Conservation (phyloP, 169 alveolate species). For the Plasmodium yoelii region DNA sequence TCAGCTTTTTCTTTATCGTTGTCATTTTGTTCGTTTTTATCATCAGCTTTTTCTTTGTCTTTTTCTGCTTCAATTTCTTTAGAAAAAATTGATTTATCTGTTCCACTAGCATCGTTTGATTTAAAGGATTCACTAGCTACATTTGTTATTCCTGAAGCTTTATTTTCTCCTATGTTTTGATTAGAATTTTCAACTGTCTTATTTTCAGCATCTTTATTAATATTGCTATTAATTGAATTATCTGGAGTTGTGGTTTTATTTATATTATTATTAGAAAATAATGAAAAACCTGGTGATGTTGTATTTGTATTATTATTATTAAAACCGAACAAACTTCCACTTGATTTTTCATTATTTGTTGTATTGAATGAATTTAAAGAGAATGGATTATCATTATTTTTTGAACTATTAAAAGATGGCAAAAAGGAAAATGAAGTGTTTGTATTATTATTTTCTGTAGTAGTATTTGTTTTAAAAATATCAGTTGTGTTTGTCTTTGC, state of each 20-base stretch:
- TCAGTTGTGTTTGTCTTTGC: slow-evolving; percentile 69
- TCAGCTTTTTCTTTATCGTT: background rate
- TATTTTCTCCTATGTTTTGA: too few species aligned
- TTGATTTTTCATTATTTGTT: slow-evolving; percentile 11
- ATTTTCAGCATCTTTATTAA: background rate
- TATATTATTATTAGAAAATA: slow-evolving; percentile 8
- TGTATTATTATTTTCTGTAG: background rate
- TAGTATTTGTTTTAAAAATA: slow-evolving; percentile 23
- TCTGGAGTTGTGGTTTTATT: background rate
- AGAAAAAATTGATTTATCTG: background rate
- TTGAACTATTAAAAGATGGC: slow-evolving; percentile 9
- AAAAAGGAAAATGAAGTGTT: slow-evolving; percentile 3
- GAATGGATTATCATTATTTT: slow-evolving; percentile 18
- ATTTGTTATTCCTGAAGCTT: too few species aligned
- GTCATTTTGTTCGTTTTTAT: slow-evolving; percentile 6
- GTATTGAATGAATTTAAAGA: slow-evolving; percentile 12
- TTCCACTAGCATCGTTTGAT: too few species aligned
- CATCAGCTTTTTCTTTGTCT: slow-evolving; percentile 1
- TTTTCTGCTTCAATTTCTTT: slow-evolving; percentile 12
- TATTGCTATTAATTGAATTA: background rate
- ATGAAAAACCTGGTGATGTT: background rate
- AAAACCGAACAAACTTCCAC: slow-evolving; percentile 27
- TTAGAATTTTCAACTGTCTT: background rate
- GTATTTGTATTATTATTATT: slow-evolving; percentile 20
- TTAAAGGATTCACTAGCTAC: too few species aligned